These are phyloP conservation scores for Symbiodinium pilosum DNA, from an alignment of 73 alveolate species.

Conservation along the genomic window DNA sequence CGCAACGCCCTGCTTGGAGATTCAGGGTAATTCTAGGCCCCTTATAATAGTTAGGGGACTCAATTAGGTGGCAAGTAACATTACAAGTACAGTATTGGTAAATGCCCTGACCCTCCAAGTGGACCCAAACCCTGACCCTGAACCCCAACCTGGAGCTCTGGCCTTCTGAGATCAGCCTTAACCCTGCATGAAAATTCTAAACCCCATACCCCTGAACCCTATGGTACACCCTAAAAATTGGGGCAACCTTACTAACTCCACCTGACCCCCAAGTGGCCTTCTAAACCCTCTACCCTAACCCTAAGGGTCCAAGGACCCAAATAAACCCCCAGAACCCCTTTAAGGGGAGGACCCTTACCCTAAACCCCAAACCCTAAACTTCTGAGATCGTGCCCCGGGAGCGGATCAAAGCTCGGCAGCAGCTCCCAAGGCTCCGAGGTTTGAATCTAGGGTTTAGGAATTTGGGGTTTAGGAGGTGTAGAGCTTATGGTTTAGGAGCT, in stretches of 20 bases:
- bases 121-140: not conserved
- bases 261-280: not conserved
- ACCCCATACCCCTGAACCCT: not conserved
- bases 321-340: too few relatives aligned
- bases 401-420: conserved; percentile 89
- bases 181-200: not conserved
- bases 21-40: too few relatives aligned
- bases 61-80: too few relatives aligned
- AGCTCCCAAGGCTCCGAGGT: conserved; percentile 24
- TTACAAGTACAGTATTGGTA: too few relatives aligned
- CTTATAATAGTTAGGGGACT: too few relatives aligned
- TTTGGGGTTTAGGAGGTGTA: too few relatives aligned
- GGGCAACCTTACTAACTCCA: not conserved
- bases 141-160: not conserved
- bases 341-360: too few relatives aligned
- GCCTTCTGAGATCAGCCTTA: too few relatives aligned
- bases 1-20: too few relatives aligned
- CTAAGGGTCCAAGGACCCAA: not conserved
- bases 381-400: conserved; percentile 78
- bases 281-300: not conserved
- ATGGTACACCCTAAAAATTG: not conserved
- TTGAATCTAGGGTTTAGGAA: not conserved
- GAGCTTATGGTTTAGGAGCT: not conserved
- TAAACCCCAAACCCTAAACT: too few relatives aligned
- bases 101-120: too few relatives aligned